phyloP scores from a whole-genome alignment of 768 basidiomycete species.

The Goffeauzyma gilvescens region DNA sequence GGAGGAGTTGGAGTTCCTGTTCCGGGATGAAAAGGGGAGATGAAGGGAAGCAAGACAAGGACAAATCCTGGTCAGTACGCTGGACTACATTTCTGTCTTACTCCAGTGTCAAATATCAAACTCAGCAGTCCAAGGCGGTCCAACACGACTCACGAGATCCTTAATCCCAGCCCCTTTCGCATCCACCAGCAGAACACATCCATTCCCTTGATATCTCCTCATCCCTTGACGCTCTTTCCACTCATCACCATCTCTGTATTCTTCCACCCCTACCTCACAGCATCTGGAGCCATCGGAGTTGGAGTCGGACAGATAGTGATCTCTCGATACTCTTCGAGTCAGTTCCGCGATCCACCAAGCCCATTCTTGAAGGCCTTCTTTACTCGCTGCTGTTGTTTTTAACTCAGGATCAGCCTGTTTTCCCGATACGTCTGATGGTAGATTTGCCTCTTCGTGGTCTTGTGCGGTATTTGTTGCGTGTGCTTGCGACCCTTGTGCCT shows the following conservation, averaged over 20 bases:
- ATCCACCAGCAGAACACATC: slow-evolving; percentile 24
- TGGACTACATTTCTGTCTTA: too few relatives aligned
- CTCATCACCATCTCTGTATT: not conserved
- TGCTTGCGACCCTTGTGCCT: not conserved
- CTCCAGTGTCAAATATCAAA: too few relatives aligned
- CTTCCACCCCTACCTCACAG: slow-evolving; percentile 9
- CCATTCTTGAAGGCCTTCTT: slow-evolving; percentile 23
- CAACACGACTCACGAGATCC: slow-evolving; percentile 22
- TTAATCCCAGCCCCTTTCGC: slow-evolving; percentile 26
- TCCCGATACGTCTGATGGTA: too few relatives aligned
- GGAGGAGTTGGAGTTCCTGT: slow-evolving; percentile 29
- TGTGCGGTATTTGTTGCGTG: too few relatives aligned
- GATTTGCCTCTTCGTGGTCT: too few relatives aligned
- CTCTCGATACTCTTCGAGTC: slow-evolving; percentile 18
- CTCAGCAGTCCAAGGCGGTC: too few relatives aligned
- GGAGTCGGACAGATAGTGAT: too few relatives aligned
- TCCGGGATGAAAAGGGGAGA: not conserved
- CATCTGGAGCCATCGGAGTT: too few relatives aligned
- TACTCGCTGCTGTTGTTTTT: slow-evolving; percentile 7
- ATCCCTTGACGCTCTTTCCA: not conserved
- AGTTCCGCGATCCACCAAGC: slow-evolving; percentile 29
- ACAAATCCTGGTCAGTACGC: not conserved
- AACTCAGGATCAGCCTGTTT: too few relatives aligned
- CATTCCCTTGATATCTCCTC: slow-evolving; percentile 15
- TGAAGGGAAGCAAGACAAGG: not conserved